Evolutionary conservation across 768 basidiomycete genomes (phyloP), one percentile per base, ranked within the genome.

Genomic region (Serpula lacrymans): DNA sequence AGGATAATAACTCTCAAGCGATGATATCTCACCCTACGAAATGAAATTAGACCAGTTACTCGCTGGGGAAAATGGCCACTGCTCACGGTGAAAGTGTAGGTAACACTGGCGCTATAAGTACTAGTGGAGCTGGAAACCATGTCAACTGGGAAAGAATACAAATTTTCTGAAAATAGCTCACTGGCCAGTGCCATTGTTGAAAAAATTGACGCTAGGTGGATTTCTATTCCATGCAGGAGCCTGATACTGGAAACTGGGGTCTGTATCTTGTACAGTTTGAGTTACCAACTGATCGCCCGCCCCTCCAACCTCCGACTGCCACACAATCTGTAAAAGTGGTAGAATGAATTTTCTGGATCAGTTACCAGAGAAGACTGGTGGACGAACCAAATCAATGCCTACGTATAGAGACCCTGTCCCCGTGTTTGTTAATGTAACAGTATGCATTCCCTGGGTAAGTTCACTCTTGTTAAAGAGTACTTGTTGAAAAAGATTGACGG

Each of bases 381-480:
- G n/a, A 62, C 68, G 28, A 41, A 75, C 75, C 45, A 68, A 74
- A 41, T 79, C 77, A 18, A 79, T 54, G 47, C 74, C 77, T 32
- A 78, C 49, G 32, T 54, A 62, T 14, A 34, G 34, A 23, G 45
- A 31, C 37, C 67, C 68, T 2, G 57, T 51, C 20, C 71, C 60
- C 4, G 57, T 65, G 28, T 61, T 61, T 36, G 47, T 59, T 34
- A 63, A 4, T 11, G 38, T 48, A 5, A 77, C 57, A 0, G 54
- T 55, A 44, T 78, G 77, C 21, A 28, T 37, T 4, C 47, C 64
- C 29, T 67, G 55, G 3, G 41, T 30, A 36, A 77, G 52, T 3
- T 55, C 48, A 21, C 59, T 57, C 2, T 41, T 48, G 5, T 58
- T 59, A 50, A 69, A 77, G n/a, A 78, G 54, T 4, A 54, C 37